Evolutionary conservation across 169 alveolate species (phyloP).

Genomic region (Plasmodium relictum): DNA sequence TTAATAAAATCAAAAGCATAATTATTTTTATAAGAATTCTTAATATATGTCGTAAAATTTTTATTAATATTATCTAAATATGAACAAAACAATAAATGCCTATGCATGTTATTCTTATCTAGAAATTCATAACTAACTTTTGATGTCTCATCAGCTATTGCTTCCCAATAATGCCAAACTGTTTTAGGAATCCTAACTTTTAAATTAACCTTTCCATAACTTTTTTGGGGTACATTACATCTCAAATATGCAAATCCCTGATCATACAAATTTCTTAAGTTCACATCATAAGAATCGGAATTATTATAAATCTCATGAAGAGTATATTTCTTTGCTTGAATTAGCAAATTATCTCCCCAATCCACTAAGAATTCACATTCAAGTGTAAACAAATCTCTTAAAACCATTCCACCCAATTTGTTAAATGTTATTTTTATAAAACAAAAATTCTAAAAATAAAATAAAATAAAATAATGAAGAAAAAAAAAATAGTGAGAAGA

Average conservation of each 20-base stretch:
- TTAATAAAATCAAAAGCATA: background rate
- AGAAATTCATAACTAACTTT: slow-evolving; percentile 76
- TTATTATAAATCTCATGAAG: slow-evolving; percentile 78
- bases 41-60: slow-evolving; percentile 20
- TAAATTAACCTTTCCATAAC: slow-evolving; percentile 78
- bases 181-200: slow-evolving; percentile 82
- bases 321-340: slow-evolving; percentile 82
- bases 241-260: slow-evolving; percentile 84
- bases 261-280: slow-evolving; percentile 80
- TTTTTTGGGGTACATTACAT: slow-evolving; percentile 81
- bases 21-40: slow-evolving; percentile 23
- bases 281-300: slow-evolving; percentile 76
- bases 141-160: slow-evolving; percentile 78
- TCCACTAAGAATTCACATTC: slow-evolving; percentile 85
- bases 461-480: no score
- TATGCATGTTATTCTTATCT: slow-evolving; percentile 50
- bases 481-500: no score
- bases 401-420: slow-evolving; percentile 81
- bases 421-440: slow-evolving; percentile 80
- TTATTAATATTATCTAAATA: slow-evolving; percentile 56
- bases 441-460: slow-evolving; percentile 53
- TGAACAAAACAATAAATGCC: slow-evolving; percentile 40
- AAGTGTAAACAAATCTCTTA: slow-evolving; percentile 80
- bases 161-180: slow-evolving; percentile 86
- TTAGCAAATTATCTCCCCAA: slow-evolving; percentile 83